Evolutionary conservation across 108 stramenopile genomes (phyloP).

Genomic region (Cyclotella kingstonii): DNA sequence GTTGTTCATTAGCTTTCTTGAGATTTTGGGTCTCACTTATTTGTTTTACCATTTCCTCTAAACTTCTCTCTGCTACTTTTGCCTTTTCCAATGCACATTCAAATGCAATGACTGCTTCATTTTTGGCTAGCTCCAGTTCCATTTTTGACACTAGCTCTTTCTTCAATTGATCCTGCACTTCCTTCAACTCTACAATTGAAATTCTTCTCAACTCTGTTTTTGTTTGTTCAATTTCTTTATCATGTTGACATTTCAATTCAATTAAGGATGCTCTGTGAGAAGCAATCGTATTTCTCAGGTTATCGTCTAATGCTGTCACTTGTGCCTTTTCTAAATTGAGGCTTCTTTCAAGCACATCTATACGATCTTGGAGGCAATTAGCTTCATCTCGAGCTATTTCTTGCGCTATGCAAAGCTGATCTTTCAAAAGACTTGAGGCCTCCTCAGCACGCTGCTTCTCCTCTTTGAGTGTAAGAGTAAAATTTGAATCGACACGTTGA

Average conservation of each 20-base stretch:
- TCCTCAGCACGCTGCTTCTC: slow-evolving; percentile 21
- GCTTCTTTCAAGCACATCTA: not conserved
- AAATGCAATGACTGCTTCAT: slow-evolving; percentile 25
- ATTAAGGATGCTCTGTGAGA: slow-evolving; percentile 1
- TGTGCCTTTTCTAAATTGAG: not conserved
- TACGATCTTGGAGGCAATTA: not conserved
- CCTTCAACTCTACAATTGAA: slow-evolving; percentile 15
- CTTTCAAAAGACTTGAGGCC: slow-evolving; percentile 10
- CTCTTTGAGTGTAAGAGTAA: slow-evolving; percentile 17
- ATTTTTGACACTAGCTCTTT: slow-evolving; percentile 26
- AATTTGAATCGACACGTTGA: slow-evolving; percentile 7
- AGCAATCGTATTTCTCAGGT: not conserved
- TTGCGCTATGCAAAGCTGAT: slow-evolving; percentile 8
- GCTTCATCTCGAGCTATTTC: not conserved
- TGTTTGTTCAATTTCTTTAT: slow-evolving; percentile 10
- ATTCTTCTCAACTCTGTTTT: slow-evolving; percentile 7
- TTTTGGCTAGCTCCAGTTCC: slow-evolving; percentile 27
- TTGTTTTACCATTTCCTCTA: slow-evolving; percentile 30
- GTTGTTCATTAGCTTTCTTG: slow-evolving; percentile 41
- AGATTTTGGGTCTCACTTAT: slow-evolving; percentile 39
- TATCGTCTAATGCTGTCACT: not conserved
- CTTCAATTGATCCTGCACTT: slow-evolving; percentile 19
- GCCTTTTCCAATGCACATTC: slow-evolving; percentile 28
- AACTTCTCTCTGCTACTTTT: slow-evolving; percentile 17
- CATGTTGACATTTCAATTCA: slow-evolving; percentile 7